Evolutionary conservation across 2,329 filamentous ascomycete genomes (phyloP).

Genomic region (Phaeoacremonium minimum): DNA sequence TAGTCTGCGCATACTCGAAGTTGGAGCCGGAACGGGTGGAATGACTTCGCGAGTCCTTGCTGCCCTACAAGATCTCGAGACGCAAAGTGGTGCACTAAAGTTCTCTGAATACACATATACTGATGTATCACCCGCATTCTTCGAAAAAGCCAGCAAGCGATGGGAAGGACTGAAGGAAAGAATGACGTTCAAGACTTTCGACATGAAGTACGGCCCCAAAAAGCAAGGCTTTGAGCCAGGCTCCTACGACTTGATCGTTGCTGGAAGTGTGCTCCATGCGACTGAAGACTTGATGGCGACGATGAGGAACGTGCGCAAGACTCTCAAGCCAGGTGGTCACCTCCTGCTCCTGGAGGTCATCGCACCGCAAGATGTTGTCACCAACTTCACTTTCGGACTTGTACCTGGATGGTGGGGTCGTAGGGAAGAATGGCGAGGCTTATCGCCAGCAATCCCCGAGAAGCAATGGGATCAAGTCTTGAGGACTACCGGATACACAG

Average conservation of each 20-base stretch:
- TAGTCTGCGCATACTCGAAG: slow-evolving; percentile 2
- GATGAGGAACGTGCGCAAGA: slow-evolving; percentile 13
- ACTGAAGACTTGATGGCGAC: slow-evolving; percentile 12
- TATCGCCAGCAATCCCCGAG: neutral
- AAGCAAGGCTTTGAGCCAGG: slow-evolving; percentile 24
- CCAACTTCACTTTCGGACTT: slow-evolving; percentile 6
- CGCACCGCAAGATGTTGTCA: slow-evolving; percentile 4
- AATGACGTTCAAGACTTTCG: slow-evolving; percentile 5
- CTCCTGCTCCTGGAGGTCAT: slow-evolving; percentile 6
- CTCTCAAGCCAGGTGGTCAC: slow-evolving; percentile 4
- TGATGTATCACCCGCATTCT: slow-evolving; percentile 6
- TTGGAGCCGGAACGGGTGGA: slow-evolving; percentile 5
- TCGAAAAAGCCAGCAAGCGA: slow-evolving; percentile 4
- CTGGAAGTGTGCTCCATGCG: slow-evolving; percentile 10
- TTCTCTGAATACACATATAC: slow-evolving; percentile 6
- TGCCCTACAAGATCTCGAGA: slow-evolving; percentile 4
- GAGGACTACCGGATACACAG: slow-evolving; percentile 7
- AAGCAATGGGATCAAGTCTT: slow-evolving; percentile 1
- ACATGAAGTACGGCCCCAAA: slow-evolving; percentile 8
- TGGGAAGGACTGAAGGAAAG: slow-evolving; percentile 5
- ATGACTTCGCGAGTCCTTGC: too few species aligned
- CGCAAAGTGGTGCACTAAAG: neutral
- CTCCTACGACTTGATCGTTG: slow-evolving; percentile 18
- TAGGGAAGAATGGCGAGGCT: slow-evolving; percentile 5
- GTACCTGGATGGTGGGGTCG: slow-evolving; percentile 8